Base-by-base conservation (phyloP, 805 yeast genomes). In the Spencermartinsiella europaea region DNA sequence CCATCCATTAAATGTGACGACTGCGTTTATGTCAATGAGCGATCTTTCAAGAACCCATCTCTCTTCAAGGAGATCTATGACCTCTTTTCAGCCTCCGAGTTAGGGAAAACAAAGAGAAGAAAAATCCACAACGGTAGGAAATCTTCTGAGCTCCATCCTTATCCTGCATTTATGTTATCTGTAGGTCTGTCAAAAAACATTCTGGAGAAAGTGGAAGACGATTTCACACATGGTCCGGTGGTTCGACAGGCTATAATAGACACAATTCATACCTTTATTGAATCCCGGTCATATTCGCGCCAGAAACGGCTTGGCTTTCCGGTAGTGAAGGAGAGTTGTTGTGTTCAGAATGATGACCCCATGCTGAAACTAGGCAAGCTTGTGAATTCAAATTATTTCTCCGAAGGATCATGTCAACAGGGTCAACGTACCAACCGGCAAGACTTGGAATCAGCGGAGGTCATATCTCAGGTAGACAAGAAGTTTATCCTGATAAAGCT, bases 401-500 rank as follows among this genome's bases (percentile, higher is more conserved):
- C 25, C n/a, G 34, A 21, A 35, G 28, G 19, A 5, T 16, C 19
- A 34, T 27, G 34, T 28, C 15, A 34, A 3, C 38, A 19, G n/a
- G 42, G 20, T n/a, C 28, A 42, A 21, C 49, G 43, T 42, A 34
- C 54, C n/a, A 17, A 38, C n/a, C 52, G 40, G 21, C 35, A 21
- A 21, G 34, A 34, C 14, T 40, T 55, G n/a, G 20, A 34, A 8
- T 7, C 34, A 14, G 49, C 54, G 22, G 20, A 17, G 10, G 56
- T 60, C 2, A 52, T 63, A 17, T 46, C 56, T 5, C 95, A 86
- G 59, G 64, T 85, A 2, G 86, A 80, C 39, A 57, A 63, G 2
- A 84, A 82, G 58, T 85, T 85, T 56, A 77, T 88, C 5, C 64
- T 87, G 3, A 61, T 75, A 1, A 67, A 62, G 20, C 34, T 59